Evolutionary conservation across 805 yeast genomes (phyloP), one percentile per base, ranked within the genome.

Genomic region (Metschnikowia chrysomelidarum): DNA sequence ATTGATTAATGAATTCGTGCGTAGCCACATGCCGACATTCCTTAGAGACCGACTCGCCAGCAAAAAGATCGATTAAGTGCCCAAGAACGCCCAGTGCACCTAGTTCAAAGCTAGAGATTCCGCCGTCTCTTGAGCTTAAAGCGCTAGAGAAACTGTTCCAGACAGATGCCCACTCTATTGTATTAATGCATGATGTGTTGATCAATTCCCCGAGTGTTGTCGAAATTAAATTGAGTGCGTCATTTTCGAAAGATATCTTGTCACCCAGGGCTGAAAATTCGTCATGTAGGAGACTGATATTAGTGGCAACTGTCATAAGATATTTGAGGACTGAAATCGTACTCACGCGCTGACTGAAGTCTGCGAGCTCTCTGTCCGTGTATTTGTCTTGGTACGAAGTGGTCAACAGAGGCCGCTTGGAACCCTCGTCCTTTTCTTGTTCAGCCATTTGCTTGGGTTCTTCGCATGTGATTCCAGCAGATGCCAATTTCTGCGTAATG

Each of bases 91-190:
- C 88, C 2, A 88, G 82, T 2, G 82, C 71, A 5, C 80, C 68
- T 21, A 88, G 62, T 53, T 87, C 95, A 60, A 79, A 86, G 40
- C 89, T 80, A 0, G 95, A 85, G 4, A 83, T 62, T 7, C 38
- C 32, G 2, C 41, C 38, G 3, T 38, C 42, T 3, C 28, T 19
- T 5, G 29, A 10, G 18, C 33, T 34, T 11, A 62, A 24, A 1
- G 49, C 43, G 12, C 13, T 19, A 19, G 46, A 36, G 14, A 66
- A 46, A 6, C 34, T 34, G 4, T 24, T 32, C 69, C 67, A 65
- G 4, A 57, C 18, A 2, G 24, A 23, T 3, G 30, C 27, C 71
- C 70, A 65, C 4, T 50, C 50, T 27, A 78, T 80, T 69, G 24
- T 50, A n/a, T 18, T 19, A 3, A 21, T 13, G 12, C 35, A 31